These are phyloP conservation scores for Mallotus nudiflorus DNA, from an alignment of 345 rosid species.

Conservation along the genomic window DNA sequence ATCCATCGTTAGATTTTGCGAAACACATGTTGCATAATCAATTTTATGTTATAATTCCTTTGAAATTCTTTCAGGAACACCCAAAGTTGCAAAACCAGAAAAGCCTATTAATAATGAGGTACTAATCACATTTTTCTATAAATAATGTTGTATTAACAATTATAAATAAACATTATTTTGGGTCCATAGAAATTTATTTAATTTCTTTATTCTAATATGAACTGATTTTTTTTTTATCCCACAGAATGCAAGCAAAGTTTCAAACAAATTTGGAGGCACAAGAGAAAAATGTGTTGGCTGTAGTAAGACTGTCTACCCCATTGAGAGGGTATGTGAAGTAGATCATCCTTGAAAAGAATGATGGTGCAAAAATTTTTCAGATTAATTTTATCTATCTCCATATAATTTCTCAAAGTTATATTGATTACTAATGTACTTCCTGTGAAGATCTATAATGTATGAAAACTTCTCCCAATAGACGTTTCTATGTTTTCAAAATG, in stretches of 20 bases:
- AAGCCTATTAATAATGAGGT: slow-evolving; percentile 45
- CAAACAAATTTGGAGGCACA: slow-evolving; percentile 54
- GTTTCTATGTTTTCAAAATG: too few relatives aligned
- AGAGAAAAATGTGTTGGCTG: slow-evolving; percentile 57
- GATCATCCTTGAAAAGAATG: too few relatives aligned
- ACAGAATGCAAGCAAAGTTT: slow-evolving; percentile 47
- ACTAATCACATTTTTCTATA: background rate
- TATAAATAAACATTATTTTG: background rate
- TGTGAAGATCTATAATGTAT: too few relatives aligned
- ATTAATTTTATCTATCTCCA: too few relatives aligned
- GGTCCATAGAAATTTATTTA: too few relatives aligned
- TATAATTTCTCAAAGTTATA: too few relatives aligned
- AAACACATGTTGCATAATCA: too few relatives aligned
- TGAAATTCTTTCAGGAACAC: slow-evolving; percentile 43
- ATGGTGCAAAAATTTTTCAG: too few relatives aligned
- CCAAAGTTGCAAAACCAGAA: slow-evolving; percentile 56
- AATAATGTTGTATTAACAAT: background rate
- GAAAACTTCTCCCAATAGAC: too few relatives aligned
- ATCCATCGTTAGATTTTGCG: too few relatives aligned
- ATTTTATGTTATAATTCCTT: too few relatives aligned
- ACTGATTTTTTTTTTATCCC: background rate
- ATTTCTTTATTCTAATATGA: background rate
- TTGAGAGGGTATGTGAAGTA: slow-evolving; percentile 46
- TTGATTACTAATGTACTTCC: too few relatives aligned
- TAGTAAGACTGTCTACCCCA: slow-evolving; percentile 52